A percentile compares a stretch with the other conserved stretches of the same genome.
These are phyloP conservation scores for Rhododendron mucronatum DNA, from an alignment of 148 eudicot species.

Conservation along the genomic window DNA sequence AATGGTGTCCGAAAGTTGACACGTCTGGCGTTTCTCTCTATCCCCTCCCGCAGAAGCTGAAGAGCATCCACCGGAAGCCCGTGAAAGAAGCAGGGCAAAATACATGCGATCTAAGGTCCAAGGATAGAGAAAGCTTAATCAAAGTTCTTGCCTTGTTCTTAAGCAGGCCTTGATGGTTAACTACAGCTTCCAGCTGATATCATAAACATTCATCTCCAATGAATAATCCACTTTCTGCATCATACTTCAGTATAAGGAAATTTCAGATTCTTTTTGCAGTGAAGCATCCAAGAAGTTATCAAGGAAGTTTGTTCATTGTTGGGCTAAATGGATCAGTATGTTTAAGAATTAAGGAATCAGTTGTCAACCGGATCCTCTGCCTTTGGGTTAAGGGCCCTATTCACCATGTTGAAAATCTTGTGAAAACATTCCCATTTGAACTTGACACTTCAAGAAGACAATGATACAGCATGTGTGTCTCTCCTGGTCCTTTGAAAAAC, in stretches of 20 bases:
- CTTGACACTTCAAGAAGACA: neutral
- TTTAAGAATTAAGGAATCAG: neutral
- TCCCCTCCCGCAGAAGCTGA: neutral
- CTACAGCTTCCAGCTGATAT: slow-evolving; percentile 46
- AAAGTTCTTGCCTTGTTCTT: too few relatives aligned
- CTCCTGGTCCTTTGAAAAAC: neutral
- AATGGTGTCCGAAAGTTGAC: slow-evolving; percentile 20
- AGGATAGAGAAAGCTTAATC: neutral
- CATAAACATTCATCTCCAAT: slow-evolving; percentile 74
- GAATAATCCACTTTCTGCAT: slow-evolving; percentile 95
- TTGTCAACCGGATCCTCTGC: neutral
- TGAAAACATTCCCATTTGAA: neutral
- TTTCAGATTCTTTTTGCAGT: neutral
- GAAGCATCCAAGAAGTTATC: neutral
- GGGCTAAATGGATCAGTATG: too few relatives aligned
- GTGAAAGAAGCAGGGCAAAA: too few relatives aligned
- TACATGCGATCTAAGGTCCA: neutral
- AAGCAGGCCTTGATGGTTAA: slow-evolving; percentile 28
- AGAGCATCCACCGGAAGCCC: neutral
- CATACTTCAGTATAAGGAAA: neutral
- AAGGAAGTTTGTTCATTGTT: too few relatives aligned
- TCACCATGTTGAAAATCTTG: neutral
- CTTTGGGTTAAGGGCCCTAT: neutral
- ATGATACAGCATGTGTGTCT: neutral
- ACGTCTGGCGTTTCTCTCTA: neutral